Percentiles rank a stretch among this genome's conserved stretches.
Evolutionary conservation across 2,329 filamentous ascomycete genomes (phyloP).

Genomic region (Microthyrium microscopicum): DNA sequence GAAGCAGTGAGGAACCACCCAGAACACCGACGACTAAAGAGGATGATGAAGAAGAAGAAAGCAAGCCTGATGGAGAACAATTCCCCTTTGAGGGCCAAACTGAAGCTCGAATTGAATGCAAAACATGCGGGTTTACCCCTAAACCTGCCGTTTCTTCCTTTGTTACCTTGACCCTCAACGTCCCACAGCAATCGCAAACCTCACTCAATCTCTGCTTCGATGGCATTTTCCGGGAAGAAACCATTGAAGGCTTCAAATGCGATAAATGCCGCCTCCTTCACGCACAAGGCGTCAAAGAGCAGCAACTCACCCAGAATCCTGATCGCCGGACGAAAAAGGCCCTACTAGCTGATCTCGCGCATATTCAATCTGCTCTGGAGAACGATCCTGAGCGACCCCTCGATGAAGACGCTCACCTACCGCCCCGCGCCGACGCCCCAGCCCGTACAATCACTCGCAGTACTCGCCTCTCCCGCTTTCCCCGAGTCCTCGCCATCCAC

Average conservation of each 20-base stretch:
- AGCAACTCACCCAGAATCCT: slow-evolving; percentile 9
- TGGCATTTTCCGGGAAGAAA: slow-evolving; percentile 82
- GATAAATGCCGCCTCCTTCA: slow-evolving; percentile 81
- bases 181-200: slow-evolving; percentile 64
- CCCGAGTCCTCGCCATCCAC: slow-evolving; percentile 80
- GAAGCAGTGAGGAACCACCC: slow-evolving; percentile 13
- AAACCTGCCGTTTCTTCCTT: slow-evolving; percentile 72
- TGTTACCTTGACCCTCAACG: slow-evolving; percentile 79
- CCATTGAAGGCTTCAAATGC: slow-evolving; percentile 94
- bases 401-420: slow-evolving; percentile 49
- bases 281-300: slow-evolving; percentile 47
- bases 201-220: slow-evolving; percentile 82
- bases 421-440: slow-evolving; percentile 57
- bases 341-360: slow-evolving; percentile 43
- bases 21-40: slow-evolving; percentile 13
- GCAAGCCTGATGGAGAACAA: no score
- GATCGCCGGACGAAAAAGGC: slow-evolving; percentile 23
- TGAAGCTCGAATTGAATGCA: slow-evolving; percentile 89
- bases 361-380: slow-evolving; percentile 53
- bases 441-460: slow-evolving; percentile 74
- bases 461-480: slow-evolving; percentile 73
- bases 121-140: slow-evolving; percentile 77
- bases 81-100: slow-evolving; percentile 87
- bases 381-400: slow-evolving; percentile 66
- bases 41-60: slow-evolving; percentile 38